Conservation (phyloP, 2,329 filamentous ascomycete genomes). For the Fusarium chlamydosporum region DNA sequence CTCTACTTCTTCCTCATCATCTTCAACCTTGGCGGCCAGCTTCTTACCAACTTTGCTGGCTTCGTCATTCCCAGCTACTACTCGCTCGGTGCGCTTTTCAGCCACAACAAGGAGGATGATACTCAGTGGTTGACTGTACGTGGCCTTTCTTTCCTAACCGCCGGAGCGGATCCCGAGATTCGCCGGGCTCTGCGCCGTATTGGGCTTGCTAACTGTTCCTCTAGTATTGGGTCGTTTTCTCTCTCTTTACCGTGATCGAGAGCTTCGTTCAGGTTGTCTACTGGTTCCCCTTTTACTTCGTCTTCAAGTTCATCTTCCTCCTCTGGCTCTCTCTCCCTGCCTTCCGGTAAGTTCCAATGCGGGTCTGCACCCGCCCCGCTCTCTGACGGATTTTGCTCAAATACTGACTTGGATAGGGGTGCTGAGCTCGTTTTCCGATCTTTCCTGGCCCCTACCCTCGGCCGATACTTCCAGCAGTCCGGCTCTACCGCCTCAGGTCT, state of each 20-base stretch:
- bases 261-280: conserved; percentile 87
- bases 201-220: conserved; percentile 54
- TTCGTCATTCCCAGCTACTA: conserved; percentile 89
- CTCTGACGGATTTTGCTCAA: conserved; percentile 15
- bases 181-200: conserved; percentile 8
- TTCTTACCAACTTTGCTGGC: conserved; percentile 88
- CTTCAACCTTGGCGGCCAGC: conserved; percentile 91
- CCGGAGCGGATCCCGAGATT: conserved; percentile 19
- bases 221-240: conserved; percentile 89
- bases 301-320: conserved; percentile 98
- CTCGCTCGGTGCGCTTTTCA: conserved; percentile 84
- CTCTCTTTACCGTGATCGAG: conserved; percentile 86
- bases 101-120: conserved; percentile 78
- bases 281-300: conserved; percentile 99
- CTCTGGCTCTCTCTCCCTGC: conserved; percentile 97
- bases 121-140: conserved; percentile 83
- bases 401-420: conserved; percentile 71
- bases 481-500: conserved; percentile 87
- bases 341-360: conserved; percentile 78
- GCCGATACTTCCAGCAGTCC: conserved; percentile 85
- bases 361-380: conserved; percentile 21
- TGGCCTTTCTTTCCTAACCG: conserved; percentile 40
- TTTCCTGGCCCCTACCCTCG: conserved; percentile 90
- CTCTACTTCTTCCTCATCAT: conserved; percentile 93
- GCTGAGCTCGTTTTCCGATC: conserved; percentile 97